Evolutionary conservation across 1,139 yeast genomes (phyloP), one percentile per base, ranked within the genome.

Genomic region (Yamadazyma conglobata): DNA sequence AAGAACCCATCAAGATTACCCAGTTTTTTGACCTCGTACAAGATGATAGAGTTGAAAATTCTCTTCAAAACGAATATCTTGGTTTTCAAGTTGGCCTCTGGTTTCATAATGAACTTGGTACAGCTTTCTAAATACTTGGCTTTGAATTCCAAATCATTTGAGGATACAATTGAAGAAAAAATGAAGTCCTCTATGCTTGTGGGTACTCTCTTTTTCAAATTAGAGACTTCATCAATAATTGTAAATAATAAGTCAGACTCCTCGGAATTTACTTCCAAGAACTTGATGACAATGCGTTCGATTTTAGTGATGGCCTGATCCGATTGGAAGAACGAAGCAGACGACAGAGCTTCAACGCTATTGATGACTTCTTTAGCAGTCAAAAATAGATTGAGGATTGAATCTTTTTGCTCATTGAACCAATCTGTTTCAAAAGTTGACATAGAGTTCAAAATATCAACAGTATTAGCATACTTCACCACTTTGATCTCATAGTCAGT

Each of bases 281-380:
- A 78, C 1, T 51, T 44, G 4, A 82, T 73, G 39, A 79, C 70
- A 2, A 83, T 50, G 0, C 39, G 34, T 50, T 84, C 93, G 23
- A 85, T 64, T 30, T 71, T 79, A 15, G 70, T 71, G 22, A 83
- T 61, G 0, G 93, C 77, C 47, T 83, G 91, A 31, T 75, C 83
- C n/a, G 84, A 69, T 50, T 82, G 87, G 50, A 87, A 73, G 38
- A 78, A 86, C 14, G 78, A 60, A 2, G 82, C 67, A 0, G 89
- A 79, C 1, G 77, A 69, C 31, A 76, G 58, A 2, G 76, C 56
- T 28, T 28, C 31, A 8, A 14, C 22, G 2, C 75, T 62, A 3
- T 58, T 51, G 2, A 62, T 53, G 10, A 80, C 68, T 25, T 64
- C 64, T 30, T 67, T 74, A 0, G 69, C 61, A 23, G 73, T 47